A percentile compares a stretch with the other conserved stretches of the same genome.
These are phyloP conservation scores for Chrysanthemum lavandulifolium DNA, from an alignment of 129 eudicot species.

Conservation along the genomic window DNA sequence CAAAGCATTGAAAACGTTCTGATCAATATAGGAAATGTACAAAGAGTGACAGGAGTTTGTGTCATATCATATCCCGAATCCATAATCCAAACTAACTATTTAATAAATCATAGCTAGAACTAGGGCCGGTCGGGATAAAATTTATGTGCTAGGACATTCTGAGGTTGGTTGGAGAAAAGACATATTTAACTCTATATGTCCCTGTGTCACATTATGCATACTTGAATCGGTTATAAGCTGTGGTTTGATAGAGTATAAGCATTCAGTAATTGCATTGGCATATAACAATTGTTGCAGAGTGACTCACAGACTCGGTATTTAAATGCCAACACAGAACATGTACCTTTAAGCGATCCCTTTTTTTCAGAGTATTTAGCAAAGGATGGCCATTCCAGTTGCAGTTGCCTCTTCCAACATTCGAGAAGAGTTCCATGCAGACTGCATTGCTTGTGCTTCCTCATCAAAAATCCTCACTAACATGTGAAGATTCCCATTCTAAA, in stretches of 20 bases:
- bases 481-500: constrained; percentile 86
- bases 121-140: not conserved
- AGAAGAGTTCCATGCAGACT: constrained; percentile 56
- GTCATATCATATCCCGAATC: not conserved
- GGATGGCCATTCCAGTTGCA: constrained; percentile 79
- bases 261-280: not conserved
- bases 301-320: too few relatives aligned
- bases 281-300: not conserved
- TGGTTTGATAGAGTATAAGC: not conserved
- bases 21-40: not conserved
- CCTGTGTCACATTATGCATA: not conserved
- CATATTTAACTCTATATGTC: not conserved
- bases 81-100: not conserved
- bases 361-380: constrained; percentile 56
- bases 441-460: constrained; percentile 85
- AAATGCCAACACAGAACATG: not conserved
- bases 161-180: not conserved
- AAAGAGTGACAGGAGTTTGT: not conserved
- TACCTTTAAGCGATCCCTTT: constrained; percentile 83
- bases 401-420: constrained; percentile 73
- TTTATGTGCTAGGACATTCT: not conserved
- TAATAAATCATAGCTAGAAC: not conserved
- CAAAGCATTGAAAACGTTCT: not conserved
- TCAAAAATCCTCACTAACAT: constrained; percentile 70
- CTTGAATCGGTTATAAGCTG: not conserved